These are phyloP conservation scores for Globisporangium canariense DNA, from an alignment of 352 stramenopile species.

Conservation along the genomic window DNA sequence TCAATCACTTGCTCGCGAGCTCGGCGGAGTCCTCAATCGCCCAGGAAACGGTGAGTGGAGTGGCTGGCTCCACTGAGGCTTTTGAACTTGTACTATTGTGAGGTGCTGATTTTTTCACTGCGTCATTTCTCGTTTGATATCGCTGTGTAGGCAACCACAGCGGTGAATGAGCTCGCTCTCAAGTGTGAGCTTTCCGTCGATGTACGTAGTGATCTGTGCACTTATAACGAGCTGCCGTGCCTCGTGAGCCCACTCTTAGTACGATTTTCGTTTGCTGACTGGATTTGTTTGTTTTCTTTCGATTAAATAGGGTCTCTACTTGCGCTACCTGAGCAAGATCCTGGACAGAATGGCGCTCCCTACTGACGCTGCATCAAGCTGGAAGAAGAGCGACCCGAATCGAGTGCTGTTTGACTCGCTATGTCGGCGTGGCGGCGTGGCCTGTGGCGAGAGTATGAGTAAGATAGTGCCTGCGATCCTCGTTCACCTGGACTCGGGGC, in stretches of 20 bases:
- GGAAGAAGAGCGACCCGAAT: conserved; percentile 59
- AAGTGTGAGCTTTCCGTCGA: conserved; percentile 33
- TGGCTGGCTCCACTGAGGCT: background rate
- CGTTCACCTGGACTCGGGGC: conserved; percentile 56
- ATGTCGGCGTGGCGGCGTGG: conserved; percentile 54
- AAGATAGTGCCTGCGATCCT: conserved; percentile 63
- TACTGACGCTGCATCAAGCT: conserved; percentile 30
- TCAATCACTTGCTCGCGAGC: conserved; percentile 68
- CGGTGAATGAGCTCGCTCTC: conserved; percentile 30
- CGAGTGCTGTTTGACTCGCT: conserved; percentile 78
- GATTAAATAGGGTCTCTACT: conserved; percentile 47
- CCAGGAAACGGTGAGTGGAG: conserved; percentile 40
- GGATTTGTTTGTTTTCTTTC: background rate
- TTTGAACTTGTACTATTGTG: background rate
- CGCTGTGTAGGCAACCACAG: conserved; percentile 33
- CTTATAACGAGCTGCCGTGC: background rate
- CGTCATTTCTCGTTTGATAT: background rate
- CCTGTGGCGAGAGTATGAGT: conserved; percentile 53
- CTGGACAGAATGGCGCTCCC: conserved; percentile 51
- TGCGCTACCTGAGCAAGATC: conserved; percentile 46
- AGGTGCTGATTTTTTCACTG: background rate
- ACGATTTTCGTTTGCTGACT: background rate
- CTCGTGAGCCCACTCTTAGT: background rate
- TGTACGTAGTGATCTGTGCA: conserved; percentile 23
- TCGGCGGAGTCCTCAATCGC: conserved; percentile 47